Evolutionary conservation across 345 rosid genomes (phyloP), one percentile per base, ranked within the genome.

Genomic region (Barbarea vulgaris): DNA sequence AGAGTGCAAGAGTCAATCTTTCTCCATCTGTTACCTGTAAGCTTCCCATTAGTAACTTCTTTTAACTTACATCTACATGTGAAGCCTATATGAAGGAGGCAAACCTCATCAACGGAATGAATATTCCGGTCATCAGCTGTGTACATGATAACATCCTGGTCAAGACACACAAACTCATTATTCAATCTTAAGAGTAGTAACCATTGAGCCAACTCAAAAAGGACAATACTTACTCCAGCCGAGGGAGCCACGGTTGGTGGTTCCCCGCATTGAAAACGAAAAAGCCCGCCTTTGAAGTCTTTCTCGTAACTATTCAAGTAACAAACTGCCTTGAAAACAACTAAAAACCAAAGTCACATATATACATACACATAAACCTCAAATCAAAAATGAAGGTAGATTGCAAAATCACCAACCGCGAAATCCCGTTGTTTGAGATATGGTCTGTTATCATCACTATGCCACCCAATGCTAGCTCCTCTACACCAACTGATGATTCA

Each of bases 391-490:
- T 9, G 27, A 69, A 9, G 64, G 0, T 65, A 66, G 51, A 47
- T 67, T 68, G 67, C 18, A 39, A 33, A 14, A 42, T 19, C 11
- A 82, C 83, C 1, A 61, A 92, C 97, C 76, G 97, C 74, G 72
- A 86, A 94, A 77, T 90, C 84, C 4, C 97, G 77, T 68, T 94
- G 99, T 81, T 83, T 87, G 17, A 94, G 90, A 83, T 94, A 90
- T 9, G 83, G 79, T 78, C 91, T 83, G 79, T 94, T 92, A 31
- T 94, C 97, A 83, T 94, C 99, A 82, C 90, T 88, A 48, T 94
- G 99, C 97, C 97, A 95, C 8, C 97, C 99, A 64, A 92, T 91
- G 84, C 93, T 87, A 6, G 96, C 92, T 84, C 97, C 97, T 84
- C 72, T 82, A 24, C 83, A 81, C 99, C 97, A 92, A 82, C 97